Conservation (phyloP, 768 basidiomycete species). For the Pisolithus sp. region DNA sequence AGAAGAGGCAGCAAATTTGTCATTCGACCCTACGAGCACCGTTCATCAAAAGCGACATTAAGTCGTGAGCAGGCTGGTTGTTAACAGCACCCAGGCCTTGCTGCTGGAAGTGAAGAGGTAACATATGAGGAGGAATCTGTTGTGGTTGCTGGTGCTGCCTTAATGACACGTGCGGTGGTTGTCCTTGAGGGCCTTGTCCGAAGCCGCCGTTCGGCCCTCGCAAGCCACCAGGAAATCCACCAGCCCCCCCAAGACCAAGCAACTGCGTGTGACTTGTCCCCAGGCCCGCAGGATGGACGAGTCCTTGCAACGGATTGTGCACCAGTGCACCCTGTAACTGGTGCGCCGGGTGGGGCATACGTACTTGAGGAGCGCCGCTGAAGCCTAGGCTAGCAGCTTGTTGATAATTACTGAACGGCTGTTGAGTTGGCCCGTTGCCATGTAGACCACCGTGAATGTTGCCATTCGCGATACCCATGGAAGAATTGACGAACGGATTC, state of each 20-base stretch:
- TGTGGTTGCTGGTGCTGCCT: slow-evolving; percentile 37
- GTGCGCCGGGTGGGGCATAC: slow-evolving; percentile 44
- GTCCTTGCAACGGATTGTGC: slow-evolving; percentile 44
- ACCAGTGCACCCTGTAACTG: slow-evolving; percentile 43
- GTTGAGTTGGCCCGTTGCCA: slow-evolving; percentile 39
- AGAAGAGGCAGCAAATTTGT: slow-evolving; percentile 4
- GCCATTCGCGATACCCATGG: slow-evolving; percentile 41
- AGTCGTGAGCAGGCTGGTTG: slow-evolving; percentile 60
- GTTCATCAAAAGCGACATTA: slow-evolving; percentile 82
- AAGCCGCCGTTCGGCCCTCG: slow-evolving; percentile 43
- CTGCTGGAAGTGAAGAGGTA: slow-evolving; percentile 57
- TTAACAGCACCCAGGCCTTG: slow-evolving; percentile 43
- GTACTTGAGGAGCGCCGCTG: slow-evolving; percentile 37
- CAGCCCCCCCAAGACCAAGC: slow-evolving; percentile 39
- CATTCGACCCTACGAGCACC: slow-evolving; percentile 54
- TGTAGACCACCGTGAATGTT: slow-evolving; percentile 43
- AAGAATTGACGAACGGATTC: slow-evolving; percentile 45
- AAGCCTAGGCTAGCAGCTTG: slow-evolving; percentile 40
- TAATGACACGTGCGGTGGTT: slow-evolving; percentile 24
- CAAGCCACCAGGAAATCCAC: slow-evolving; percentile 38
- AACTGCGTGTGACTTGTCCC: slow-evolving; percentile 45
- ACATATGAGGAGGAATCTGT: slow-evolving; percentile 48
- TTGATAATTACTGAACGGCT: slow-evolving; percentile 50
- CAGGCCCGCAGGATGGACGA: slow-evolving; percentile 49
- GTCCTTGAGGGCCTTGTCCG: slow-evolving; percentile 26